Base-by-base conservation (phyloP, 23 red algal species). In the Gracilariopsis chorda region DNA sequence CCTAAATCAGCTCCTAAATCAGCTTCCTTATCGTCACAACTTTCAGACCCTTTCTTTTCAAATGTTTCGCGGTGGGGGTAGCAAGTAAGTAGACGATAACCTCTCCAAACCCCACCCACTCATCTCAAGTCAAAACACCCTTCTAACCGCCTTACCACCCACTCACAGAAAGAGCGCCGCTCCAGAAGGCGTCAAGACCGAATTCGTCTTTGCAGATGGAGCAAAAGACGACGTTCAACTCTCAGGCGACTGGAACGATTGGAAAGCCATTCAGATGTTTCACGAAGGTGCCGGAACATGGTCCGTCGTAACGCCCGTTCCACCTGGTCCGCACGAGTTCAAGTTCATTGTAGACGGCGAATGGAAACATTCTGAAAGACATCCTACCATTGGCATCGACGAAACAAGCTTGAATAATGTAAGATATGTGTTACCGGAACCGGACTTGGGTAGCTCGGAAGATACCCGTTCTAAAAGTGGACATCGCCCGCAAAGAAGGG, bases 291-390 rank as follows among this genome's bases (percentile, higher is more conserved):
- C 89, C 37, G 95, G 95, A 48, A 93, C 92, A 3, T 97, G 95
- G 95, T 97, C 95, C 20, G 95, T 97, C 6, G 95, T 97, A 34
- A 97, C 95, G 60, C 95, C 80, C 12, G 95, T 97, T 7, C 95
- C 95, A 35, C 88, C 88, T 2, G 95, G 95, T 53, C 86, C 95
- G 1, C 95, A 97, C 69, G 95, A 97, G 56, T 97, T 97, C 41
- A 97, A 97, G 57, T 97, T 97, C 43, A 97, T 97, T 35, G 95
- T 97, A 13, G 95, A 97, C 49, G 95, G 95, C 33, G 95, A 97
- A 73, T 97, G 95, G 95, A 93, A 94, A 60, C 95, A 97, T 75
- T 86, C 77, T 20, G 92, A 93, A 52, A 72, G 95, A 19, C 95
- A 97, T 74, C 95, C 95, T 37, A 97, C 95, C 4, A 93, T 97